Evolutionary conservation across 768 basidiomycete species (phyloP).

Genomic region (Lactifluus rugatus): DNA sequence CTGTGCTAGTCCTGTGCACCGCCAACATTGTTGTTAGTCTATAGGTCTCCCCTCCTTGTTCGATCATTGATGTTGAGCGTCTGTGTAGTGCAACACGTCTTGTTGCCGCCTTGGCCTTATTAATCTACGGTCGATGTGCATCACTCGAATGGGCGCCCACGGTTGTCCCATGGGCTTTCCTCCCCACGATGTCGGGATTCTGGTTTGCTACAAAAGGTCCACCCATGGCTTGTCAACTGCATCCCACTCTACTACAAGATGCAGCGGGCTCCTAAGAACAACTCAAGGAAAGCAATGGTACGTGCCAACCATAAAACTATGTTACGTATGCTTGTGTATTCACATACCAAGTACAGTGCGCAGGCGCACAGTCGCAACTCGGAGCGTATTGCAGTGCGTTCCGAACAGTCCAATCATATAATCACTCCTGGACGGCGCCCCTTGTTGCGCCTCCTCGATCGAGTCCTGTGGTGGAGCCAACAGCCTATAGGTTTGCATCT

Average conservation of each 20-base stretch:
- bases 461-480: neutral
- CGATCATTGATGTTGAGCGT: neutral
- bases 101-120: neutral
- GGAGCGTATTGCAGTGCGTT: slow-evolving; percentile 4
- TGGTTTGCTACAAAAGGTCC: slow-evolving; percentile 3
- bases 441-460: neutral
- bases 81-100: neutral
- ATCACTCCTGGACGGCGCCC: slow-evolving; percentile 7
- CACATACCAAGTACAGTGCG: neutral
- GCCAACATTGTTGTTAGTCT: neutral
- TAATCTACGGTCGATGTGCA: neutral
- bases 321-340: neutral
- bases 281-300: neutral
- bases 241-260: neutral
- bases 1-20: neutral
- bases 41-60: neutral
- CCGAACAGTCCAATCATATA: neutral
- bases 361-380: neutral
- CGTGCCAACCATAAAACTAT: neutral
- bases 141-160: neutral
- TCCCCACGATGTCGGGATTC: neutral
- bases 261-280: neutral
- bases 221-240: neutral
- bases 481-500: slow-evolving; percentile 9
- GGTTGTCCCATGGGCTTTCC: neutral